A percentile compares a stretch with the other conserved stretches of the same genome.
These are phyloP conservation scores for Kondoa malvinella DNA, from an alignment of 768 basidiomycete species.

Conservation along the genomic window DNA sequence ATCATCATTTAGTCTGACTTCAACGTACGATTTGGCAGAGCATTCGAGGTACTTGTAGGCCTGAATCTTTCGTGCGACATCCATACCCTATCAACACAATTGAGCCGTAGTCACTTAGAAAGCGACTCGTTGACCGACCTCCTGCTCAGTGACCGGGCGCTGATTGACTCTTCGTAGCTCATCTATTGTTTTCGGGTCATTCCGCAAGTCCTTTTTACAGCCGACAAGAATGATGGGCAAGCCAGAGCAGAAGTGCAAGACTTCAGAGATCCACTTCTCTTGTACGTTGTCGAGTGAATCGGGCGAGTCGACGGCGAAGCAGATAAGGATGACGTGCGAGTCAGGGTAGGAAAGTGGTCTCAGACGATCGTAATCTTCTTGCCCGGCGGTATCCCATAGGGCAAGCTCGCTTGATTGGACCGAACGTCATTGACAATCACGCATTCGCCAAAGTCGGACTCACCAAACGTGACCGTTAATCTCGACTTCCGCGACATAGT, in stretches of 20 bases:
- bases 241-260: constrained; percentile 83
- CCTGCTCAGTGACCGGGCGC: constrained; percentile 81
- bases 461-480: constrained; percentile 48
- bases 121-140: constrained; percentile 41
- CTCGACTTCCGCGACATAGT: constrained; percentile 97
- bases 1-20: neutral
- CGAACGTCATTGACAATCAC: too few relatives aligned
- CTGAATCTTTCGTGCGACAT: constrained; percentile 86
- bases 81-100: constrained; percentile 54
- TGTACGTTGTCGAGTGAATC: constrained; percentile 99
- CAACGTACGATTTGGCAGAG: constrained; percentile 65
- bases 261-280: constrained; percentile 99
- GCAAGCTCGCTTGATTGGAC: constrained; percentile 89
- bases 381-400: constrained; percentile 98
- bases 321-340: constrained; percentile 99
- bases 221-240: constrained; percentile 94
- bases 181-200: constrained; percentile 80
- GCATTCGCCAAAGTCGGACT: too few relatives aligned
- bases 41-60: constrained; percentile 96
- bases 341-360: constrained; percentile 95
- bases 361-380: constrained; percentile 97
- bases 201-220: constrained; percentile 95
- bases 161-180: constrained; percentile 88
- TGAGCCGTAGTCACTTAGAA: neutral
- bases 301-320: constrained; percentile 93